Conservation (phyloP, 1,284 basidiomycete genomes). For the Sporisorium sorghi region DNA sequence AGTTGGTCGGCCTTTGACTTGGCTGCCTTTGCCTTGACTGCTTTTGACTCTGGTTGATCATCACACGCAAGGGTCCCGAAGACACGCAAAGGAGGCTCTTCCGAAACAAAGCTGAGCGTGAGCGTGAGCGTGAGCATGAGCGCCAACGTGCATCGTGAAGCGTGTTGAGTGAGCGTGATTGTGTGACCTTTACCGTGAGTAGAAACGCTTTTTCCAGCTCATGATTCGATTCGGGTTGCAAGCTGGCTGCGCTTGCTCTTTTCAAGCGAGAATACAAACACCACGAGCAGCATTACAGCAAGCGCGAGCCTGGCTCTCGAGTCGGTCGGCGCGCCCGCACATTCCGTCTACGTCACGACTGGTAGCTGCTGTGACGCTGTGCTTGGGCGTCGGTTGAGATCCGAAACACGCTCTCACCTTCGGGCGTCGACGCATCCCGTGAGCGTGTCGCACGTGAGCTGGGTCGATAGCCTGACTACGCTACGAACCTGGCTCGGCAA, state of each 20-base stretch:
- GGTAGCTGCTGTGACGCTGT: no score
- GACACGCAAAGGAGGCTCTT: background rate
- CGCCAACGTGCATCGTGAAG: conserved; percentile 5
- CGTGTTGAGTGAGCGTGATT: conserved; percentile 9
- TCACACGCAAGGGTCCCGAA: background rate
- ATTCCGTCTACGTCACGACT: conserved; percentile 6
- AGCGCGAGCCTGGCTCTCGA: conserved; percentile 8
- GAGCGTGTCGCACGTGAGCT: background rate
- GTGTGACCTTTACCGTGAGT: conserved; percentile 12
- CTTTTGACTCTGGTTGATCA: no score
- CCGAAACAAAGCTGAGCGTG: background rate
- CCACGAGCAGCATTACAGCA: conserved; percentile 9
- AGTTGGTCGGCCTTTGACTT: background rate
- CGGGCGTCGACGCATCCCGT: background rate
- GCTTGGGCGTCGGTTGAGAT: no score
- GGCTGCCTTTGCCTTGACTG: background rate
- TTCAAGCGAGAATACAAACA: conserved; percentile 11
- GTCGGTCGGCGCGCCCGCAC: background rate
- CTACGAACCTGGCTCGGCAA: no score
- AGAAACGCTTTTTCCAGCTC: background rate
- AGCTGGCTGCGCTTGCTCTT: background rate
- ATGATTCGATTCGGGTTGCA: background rate
- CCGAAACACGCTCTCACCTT: no score
- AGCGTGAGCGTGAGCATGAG: conserved; percentile 14
- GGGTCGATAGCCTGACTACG: no score